Conservation (phyloP, 1,139 yeast species). For the Wickerhamiella infanticola region DNA sequence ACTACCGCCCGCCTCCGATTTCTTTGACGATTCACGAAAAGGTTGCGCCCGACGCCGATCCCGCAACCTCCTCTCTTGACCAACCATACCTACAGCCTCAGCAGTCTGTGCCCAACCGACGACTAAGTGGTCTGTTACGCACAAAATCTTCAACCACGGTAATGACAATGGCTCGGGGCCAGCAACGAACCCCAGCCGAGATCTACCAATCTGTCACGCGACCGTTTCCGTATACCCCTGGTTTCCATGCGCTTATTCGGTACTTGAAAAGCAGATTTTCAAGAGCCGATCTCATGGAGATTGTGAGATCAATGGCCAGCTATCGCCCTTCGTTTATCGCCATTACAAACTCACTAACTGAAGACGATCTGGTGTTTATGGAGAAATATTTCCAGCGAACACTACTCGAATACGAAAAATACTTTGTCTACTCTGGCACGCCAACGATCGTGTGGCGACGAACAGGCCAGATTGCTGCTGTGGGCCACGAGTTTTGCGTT, state of each 20-base stretch:
- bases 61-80: neutral
- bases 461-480: slow-evolving; percentile 89
- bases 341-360: slow-evolving; percentile 73
- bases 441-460: slow-evolving; percentile 94
- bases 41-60: neutral
- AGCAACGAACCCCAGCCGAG: slow-evolving; percentile 1
- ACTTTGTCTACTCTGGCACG: slow-evolving; percentile 72
- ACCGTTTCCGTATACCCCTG: slow-evolving; percentile 83
- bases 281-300: slow-evolving; percentile 52
- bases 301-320: slow-evolving; percentile 80
- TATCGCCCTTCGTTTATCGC: slow-evolving; percentile 89
- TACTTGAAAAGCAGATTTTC: slow-evolving; percentile 61
- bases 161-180: neutral
- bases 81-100: neutral
- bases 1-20: slow-evolving; percentile 4
- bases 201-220: slow-evolving; percentile 56
- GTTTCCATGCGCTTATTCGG: slow-evolving; percentile 66
- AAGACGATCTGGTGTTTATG: slow-evolving; percentile 84
- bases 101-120: neutral
- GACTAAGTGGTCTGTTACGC: neutral
- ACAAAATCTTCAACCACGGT: neutral
- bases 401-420: slow-evolving; percentile 70
- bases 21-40: slow-evolving; percentile 6
- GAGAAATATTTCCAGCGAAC: slow-evolving; percentile 94
- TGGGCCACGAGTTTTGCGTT: slow-evolving; percentile 80